Conservation (phyloP, 345 rosid genomes). For the Triadica sebifera region DNA sequence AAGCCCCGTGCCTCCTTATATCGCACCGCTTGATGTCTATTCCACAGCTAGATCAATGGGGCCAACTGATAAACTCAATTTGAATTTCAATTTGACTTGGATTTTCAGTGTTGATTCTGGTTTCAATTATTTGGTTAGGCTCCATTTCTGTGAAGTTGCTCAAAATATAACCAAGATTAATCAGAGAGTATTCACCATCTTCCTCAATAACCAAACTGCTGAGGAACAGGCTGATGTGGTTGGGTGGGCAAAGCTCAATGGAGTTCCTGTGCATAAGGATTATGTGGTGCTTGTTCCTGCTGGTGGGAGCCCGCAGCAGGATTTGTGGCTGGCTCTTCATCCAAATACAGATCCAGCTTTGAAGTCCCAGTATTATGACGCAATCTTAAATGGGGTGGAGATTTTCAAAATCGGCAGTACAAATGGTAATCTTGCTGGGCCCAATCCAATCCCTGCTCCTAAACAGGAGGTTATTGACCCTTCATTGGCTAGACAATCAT, state of each 20-base stretch:
- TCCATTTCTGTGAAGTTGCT: slow-evolving; percentile 84
- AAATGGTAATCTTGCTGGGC: slow-evolving; percentile 68
- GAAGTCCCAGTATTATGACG: slow-evolving; percentile 55
- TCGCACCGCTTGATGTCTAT: slow-evolving; percentile 69
- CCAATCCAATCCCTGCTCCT: slow-evolving; percentile 79
- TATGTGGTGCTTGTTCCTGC: slow-evolving; percentile 48
- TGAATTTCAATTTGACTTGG: slow-evolving; percentile 79
- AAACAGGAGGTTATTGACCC: slow-evolving; percentile 44
- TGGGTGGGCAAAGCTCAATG: slow-evolving; percentile 42
- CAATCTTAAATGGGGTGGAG: slow-evolving; percentile 82
- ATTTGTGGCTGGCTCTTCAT: slow-evolving; percentile 78
- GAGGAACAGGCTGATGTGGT: slow-evolving; percentile 44
- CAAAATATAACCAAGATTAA: slow-evolving; percentile 39
- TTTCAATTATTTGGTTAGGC: slow-evolving; percentile 80
- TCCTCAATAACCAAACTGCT: slow-evolving; percentile 70
- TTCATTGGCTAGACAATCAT: slow-evolving; percentile 28
- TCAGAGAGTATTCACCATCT: slow-evolving; percentile 67
- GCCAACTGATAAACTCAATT: slow-evolving; percentile 39
- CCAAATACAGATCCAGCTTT: slow-evolving; percentile 28
- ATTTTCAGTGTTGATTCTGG: slow-evolving; percentile 74
- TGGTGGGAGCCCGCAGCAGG: slow-evolving; percentile 53
- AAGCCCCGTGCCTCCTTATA: slow-evolving; percentile 61
- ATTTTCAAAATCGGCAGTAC: slow-evolving; percentile 63
- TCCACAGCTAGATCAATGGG: slow-evolving; percentile 87
- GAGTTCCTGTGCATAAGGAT: slow-evolving; percentile 49